Conservation (phyloP, 2,329 filamentous ascomycete species). For the Teratosphaeria epicoccoides region DNA sequence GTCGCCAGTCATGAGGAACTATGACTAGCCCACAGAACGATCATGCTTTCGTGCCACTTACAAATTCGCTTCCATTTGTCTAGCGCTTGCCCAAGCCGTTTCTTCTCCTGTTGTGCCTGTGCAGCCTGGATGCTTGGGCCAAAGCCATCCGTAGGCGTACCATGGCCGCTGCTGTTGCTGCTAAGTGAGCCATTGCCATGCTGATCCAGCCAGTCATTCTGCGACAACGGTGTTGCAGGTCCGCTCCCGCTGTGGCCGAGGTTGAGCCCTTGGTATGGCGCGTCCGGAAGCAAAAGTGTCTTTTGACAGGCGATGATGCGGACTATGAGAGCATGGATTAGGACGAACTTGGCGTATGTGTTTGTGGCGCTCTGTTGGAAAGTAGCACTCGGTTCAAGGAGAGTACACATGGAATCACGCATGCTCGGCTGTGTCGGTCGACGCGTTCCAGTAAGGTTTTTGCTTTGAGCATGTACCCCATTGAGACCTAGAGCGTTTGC, state of each 20-base stretch:
- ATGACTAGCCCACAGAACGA: background rate
- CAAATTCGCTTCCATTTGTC: constrained; percentile 64
- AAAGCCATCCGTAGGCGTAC: constrained; percentile 32
- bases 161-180: constrained; percentile 28
- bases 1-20: background rate
- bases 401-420: constrained; percentile 48
- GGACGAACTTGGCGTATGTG: constrained; percentile 61
- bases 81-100: constrained; percentile 43
- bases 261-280: constrained; percentile 18
- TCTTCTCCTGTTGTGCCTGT: constrained; percentile 39
- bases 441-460: constrained; percentile 53
- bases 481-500: constrained; percentile 54
- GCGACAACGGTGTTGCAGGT: constrained; percentile 47
- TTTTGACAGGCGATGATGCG: constrained; percentile 48
- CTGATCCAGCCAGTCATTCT: constrained; percentile 48
- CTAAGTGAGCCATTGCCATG: constrained; percentile 20
- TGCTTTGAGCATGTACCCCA: constrained; percentile 45
- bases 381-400: constrained; percentile 49
- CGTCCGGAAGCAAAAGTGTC: constrained; percentile 22
- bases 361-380: constrained; percentile 59
- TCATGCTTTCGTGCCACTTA: constrained; percentile 38
- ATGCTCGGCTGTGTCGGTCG: constrained; percentile 55
- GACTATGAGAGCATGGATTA: constrained; percentile 58
- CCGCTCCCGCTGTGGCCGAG: constrained; percentile 29
- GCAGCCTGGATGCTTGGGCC: constrained; percentile 34